These are phyloP conservation scores for Naganishia sp. DNA, from an alignment of 1,284 basidiomycete species.

Conservation along the genomic window DNA sequence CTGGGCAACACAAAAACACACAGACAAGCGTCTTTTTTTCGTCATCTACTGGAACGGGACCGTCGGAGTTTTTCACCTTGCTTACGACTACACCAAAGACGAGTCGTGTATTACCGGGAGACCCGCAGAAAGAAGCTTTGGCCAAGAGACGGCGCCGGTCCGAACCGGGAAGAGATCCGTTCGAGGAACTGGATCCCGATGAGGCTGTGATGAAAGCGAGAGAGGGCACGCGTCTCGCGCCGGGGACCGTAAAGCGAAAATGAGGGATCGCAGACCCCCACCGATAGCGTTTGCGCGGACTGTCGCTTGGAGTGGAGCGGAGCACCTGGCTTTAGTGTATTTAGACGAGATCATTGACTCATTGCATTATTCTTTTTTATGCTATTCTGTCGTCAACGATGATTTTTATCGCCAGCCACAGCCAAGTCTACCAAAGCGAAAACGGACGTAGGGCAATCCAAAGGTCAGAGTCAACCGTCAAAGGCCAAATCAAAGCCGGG, in stretches of 20 bases:
- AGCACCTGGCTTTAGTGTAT: conserved; percentile 11
- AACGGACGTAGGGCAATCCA: not conserved
- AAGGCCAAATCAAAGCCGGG: conserved; percentile 30
- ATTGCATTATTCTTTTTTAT: conserved; percentile 18
- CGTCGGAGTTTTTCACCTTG: conserved; percentile 49
- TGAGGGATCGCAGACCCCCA: not conserved
- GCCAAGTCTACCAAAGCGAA: conserved; percentile 29
- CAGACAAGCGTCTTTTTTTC: conserved; percentile 20
- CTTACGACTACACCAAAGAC: conserved; percentile 41
- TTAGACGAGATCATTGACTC: conserved; percentile 23
- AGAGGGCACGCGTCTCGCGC: conserved; percentile 54
- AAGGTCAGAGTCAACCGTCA: conserved; percentile 1
- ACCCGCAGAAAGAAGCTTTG: conserved; percentile 27
- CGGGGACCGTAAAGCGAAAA: conserved; percentile 31
- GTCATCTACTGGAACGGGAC: conserved; percentile 3
- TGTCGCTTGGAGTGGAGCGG: not conserved
- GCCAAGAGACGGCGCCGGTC: conserved; percentile 18
- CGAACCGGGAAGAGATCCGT: conserved; percentile 36
- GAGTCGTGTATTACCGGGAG: conserved; percentile 1
- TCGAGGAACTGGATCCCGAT: conserved; percentile 57
- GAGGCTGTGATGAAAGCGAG: conserved; percentile 57
- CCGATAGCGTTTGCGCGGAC: not conserved
- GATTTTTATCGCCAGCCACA: not conserved
- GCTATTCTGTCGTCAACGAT: not conserved
- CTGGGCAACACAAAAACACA: not conserved